Percentiles rank a stretch among this genome's conserved stretches.
Conservation (phyloP, 1,284 basidiomycete species). For the Trichosporon asahii region DNA sequence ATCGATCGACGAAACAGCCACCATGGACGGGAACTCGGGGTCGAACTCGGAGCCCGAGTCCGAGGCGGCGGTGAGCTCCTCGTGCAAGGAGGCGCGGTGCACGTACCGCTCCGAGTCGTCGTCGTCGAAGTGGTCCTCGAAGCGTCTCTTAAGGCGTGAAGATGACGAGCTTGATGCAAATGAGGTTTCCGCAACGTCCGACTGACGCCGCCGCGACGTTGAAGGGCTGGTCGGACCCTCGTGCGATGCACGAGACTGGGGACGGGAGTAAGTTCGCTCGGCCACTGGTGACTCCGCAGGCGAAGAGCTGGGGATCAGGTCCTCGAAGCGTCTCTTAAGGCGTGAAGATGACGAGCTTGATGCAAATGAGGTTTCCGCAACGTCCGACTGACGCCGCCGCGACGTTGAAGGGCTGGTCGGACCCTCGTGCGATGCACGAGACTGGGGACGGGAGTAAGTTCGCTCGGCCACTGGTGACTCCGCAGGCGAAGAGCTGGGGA, state of each 20-base stretch:
- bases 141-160: background rate
- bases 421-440: background rate
- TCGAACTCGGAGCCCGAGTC: conserved; percentile 26
- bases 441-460: background rate
- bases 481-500: background rate
- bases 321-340: conserved; percentile 5
- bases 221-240: background rate
- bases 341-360: background rate
- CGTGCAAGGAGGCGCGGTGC: conserved; percentile 12
- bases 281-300: background rate
- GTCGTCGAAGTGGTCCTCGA: conserved; percentile 3
- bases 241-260: background rate
- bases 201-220: background rate
- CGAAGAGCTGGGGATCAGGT: too few species aligned
- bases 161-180: background rate
- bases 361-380: background rate
- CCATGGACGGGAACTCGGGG: conserved; percentile 43
- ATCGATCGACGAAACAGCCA: conserved; percentile 76
- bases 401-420: background rate
- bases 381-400: background rate
- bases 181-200: background rate
- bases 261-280: background rate
- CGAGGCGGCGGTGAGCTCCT: conserved; percentile 18
- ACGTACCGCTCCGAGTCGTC: background rate
- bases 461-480: background rate